Evolutionary conservation across 192 early-diverging fungal genomes (phyloP), one percentile per base, ranked within the genome.

Genomic region (Neocallimastix lanati): DNA sequence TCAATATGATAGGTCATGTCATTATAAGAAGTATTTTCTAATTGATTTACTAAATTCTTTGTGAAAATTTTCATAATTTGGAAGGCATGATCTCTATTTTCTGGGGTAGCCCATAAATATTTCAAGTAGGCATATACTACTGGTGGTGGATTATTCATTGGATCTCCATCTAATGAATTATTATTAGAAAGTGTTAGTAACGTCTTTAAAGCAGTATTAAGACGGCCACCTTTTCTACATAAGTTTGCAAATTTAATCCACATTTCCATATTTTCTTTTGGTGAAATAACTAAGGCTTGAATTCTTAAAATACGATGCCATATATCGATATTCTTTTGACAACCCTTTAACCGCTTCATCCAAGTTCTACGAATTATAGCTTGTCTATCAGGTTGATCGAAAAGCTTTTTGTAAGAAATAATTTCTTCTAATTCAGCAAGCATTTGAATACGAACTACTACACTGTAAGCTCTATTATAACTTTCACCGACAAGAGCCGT

Each of bases 381-480:
- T 79, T 88, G 90, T 27, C 92, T 86, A 78, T 97, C 92, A 0
- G 90, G 88, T 29, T 95, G 91, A 79, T 97, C 93, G 29, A 92
- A 86, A 14, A 88, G 85, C 76, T 92, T 91, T 81, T 96, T 96
- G 83, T 96, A 99, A 0, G 87, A 84, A 29, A 99, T 95, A 77
- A 96, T 95, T 84, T 99, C 97, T 83, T 99, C 97, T 78, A 99
- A 83, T 83, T 99, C 97, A 0, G 95, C 93, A 81, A 99, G 91
- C 96, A 99, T 93, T 85, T 99, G 97, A 76, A 96, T 94, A 58
- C 94, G 92, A 18, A 99, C 95, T 12, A 98, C 91, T 36, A 91
- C 86, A 77, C 88, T 89, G 82, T 98, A 99, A 0, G 95, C 93
- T 38, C 96, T 92, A 83, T 92, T 94, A 81, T 98, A 98, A 67